phyloP scores from a whole-genome alignment of 805 yeast genomes.

The Cyberlindnera americana region DNA sequence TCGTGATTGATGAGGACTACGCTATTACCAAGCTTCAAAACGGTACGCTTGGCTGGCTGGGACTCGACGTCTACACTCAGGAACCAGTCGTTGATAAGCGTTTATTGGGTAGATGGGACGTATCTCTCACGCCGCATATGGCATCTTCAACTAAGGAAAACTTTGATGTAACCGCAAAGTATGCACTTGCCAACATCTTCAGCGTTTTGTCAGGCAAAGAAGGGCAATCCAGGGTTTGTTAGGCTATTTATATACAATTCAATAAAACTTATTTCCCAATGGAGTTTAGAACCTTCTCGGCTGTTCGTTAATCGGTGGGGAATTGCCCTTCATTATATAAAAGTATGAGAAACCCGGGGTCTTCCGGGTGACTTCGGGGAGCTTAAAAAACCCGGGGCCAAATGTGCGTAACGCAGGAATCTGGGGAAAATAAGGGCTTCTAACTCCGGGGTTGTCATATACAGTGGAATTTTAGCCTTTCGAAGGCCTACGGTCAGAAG shows the following conservation, averaged over 20 bases:
- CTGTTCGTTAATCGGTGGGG: too few relatives aligned
- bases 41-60: constrained; percentile 52
- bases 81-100: constrained; percentile 44
- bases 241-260: background rate
- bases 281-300: constrained; percentile 1
- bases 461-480: too few relatives aligned
- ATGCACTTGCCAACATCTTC: constrained; percentile 43
- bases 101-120: constrained; percentile 35
- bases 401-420: background rate
- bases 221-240: constrained; percentile 22
- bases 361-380: too few relatives aligned
- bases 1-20: constrained; percentile 46
- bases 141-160: constrained; percentile 54
- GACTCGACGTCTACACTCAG: constrained; percentile 55
- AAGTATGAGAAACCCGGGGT: too few relatives aligned
- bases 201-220: constrained; percentile 32
- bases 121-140: constrained; percentile 56
- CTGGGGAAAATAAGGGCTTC: constrained; percentile 2
- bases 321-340: too few relatives aligned
- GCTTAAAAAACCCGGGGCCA: too few relatives aligned
- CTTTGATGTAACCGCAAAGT: constrained; percentile 40
- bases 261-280: too few relatives aligned
- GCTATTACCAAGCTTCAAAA: constrained; percentile 35
- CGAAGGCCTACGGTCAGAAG: constrained; percentile 1
- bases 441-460: constrained; percentile 13